A percentile compares a stretch with the other conserved stretches of the same genome.
Evolutionary conservation across 192 early-diverging fungal species (phyloP).

Genomic region (Obelidium mucronatum): DNA sequence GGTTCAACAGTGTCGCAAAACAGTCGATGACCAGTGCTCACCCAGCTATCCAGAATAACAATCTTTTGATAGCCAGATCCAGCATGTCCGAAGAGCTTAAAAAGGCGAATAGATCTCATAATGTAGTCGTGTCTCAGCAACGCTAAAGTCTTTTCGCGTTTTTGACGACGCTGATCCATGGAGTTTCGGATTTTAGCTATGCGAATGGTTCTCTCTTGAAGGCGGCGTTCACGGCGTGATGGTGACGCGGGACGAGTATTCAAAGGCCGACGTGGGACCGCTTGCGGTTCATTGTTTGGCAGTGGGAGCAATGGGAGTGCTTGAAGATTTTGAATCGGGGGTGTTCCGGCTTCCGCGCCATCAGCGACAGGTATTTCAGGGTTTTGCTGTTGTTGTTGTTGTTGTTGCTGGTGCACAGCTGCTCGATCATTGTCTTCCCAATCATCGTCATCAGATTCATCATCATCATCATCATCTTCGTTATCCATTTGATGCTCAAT

Average conservation of each 20-base stretch:
- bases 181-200: constrained; percentile 2
- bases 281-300: too few species aligned
- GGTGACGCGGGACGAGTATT: not conserved
- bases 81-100: constrained; percentile 11
- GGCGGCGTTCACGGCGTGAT: not conserved
- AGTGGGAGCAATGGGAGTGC: too few species aligned
- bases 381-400: too few species aligned
- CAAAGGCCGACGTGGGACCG: not conserved
- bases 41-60: constrained; percentile 20
- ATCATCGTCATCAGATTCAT: constrained; percentile 5
- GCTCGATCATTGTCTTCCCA: not conserved
- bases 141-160: constrained; percentile 3
- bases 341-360: too few species aligned
- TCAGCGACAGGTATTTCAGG: not conserved
- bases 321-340: too few species aligned
- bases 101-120: not conserved
- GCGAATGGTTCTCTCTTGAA: not conserved
- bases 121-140: constrained; percentile 21
- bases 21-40: constrained; percentile 20
- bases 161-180: not conserved
- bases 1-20: constrained; percentile 21
- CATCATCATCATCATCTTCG: not conserved
- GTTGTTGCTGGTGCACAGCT: not conserved
- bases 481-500: not conserved
- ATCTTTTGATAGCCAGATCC: not conserved